Conservation (phyloP, 192 early-diverging fungal species). For the Mortierella claussenii region DNA sequence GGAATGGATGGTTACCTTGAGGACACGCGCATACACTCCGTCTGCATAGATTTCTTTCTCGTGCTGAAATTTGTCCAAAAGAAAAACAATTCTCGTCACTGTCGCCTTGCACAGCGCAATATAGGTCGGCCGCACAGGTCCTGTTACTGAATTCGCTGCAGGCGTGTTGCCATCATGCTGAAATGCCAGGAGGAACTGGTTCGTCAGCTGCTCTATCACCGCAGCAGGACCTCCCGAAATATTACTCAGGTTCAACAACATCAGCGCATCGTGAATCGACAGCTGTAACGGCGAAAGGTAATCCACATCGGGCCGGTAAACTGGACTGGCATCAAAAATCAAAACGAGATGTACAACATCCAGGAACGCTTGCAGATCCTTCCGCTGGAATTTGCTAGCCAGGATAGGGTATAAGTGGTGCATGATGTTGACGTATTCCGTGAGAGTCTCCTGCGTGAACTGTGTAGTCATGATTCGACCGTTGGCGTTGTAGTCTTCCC, state of each 20-base stretch:
- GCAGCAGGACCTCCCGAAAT: conserved; percentile 38
- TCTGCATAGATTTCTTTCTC: conserved; percentile 63
- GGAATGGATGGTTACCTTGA: conserved; percentile 47
- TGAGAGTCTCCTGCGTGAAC: conserved; percentile 82
- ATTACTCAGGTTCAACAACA: conserved; percentile 43
- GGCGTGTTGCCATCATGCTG: conserved; percentile 9
- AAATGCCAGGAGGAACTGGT: conserved; percentile 34
- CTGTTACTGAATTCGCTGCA: background rate
- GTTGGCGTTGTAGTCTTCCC: conserved; percentile 37
- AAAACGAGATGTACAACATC: conserved; percentile 64
- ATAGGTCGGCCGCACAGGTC: conserved; percentile 67
- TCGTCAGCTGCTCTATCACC: conserved; percentile 27
- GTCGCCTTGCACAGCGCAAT: conserved; percentile 78
- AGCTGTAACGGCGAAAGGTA: conserved; percentile 73
- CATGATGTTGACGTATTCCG: conserved; percentile 70
- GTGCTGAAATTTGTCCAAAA: conserved; percentile 65
- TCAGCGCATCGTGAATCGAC: conserved; percentile 70
- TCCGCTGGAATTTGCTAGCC: conserved; percentile 57
- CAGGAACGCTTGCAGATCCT: conserved; percentile 64
- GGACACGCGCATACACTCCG: conserved; percentile 63
- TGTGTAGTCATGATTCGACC: conserved; percentile 32
- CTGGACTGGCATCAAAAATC: conserved; percentile 70
- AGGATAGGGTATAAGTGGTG: conserved; percentile 71
- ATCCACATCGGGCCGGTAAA: conserved; percentile 68
- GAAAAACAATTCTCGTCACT: conserved; percentile 61